Base-by-base conservation (phyloP, 176 grass and related monocot genomes). In the Puya raimondii region DNA sequence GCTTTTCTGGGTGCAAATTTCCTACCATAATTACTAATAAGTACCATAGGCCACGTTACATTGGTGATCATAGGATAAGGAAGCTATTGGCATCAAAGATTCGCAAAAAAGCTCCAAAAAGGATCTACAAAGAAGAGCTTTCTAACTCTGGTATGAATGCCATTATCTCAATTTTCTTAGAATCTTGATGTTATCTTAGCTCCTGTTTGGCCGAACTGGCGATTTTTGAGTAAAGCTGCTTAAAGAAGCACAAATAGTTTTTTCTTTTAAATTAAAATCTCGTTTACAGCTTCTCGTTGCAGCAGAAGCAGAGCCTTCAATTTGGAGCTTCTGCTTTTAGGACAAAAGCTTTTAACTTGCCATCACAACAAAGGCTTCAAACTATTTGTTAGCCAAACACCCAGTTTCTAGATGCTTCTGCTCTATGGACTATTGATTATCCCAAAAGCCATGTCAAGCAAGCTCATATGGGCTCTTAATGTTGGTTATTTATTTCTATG, bases 61-160 rank as follows among this genome's bases (percentile, higher is more conserved):
- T 67, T 51, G 76, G 76, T 74, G 80, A 80, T 57, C 63, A 63
- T 78, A 96, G 82, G 72, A 81, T 85, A 80, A 91, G 79, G 72
- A 96, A 82, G 47, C 67, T 87, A 49, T 79, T 83, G 65, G 74
- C 81, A 74, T 82, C 82, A 26, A 96, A 72, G 63, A 79, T 86
- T 42, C 75, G 77, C 77, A 96, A 88, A 77, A 65, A 69, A 53
- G 65, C 77, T 86, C 88, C 70, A 64, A 88, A 69, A 51, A 79
- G 73, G 64, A 76, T 75, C 33, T 69, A 72, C n/a, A 65, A 58
- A 22, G 75, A 69, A 71, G 69, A 83, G 67, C 63, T 73, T 78
- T 76, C 81, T 13, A 72, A 69, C 49, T 75, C 79, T 77, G 87
- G 87, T 90, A 85, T 52, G 68, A 25, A 69, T 72, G 47, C 29